Percentiles rank a stretch among this genome's conserved stretches.
These are phyloP conservation scores for Microbotryomycetes sp. DNA, from an alignment of 1,284 basidiomycete species.

Conservation along the genomic window DNA sequence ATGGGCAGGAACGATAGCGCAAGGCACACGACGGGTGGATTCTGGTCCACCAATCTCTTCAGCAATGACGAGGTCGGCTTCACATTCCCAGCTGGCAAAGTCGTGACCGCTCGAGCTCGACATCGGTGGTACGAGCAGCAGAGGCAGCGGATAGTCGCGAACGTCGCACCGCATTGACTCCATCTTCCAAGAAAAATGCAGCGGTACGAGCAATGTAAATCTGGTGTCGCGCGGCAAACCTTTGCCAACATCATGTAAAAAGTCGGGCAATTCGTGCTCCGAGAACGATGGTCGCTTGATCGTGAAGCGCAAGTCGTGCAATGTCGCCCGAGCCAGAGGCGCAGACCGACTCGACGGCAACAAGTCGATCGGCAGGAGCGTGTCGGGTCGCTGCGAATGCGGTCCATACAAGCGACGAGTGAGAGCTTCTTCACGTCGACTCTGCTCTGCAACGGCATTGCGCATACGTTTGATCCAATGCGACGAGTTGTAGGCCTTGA, in stretches of 20 bases:
- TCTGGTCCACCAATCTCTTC: constrained; percentile 74
- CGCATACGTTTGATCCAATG: constrained; percentile 62
- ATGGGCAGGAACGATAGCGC: constrained; percentile 54
- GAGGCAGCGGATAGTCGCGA: constrained; percentile 60
- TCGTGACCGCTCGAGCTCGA: constrained; percentile 33
- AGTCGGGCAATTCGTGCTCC: constrained; percentile 53
- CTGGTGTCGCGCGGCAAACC: constrained; percentile 63
- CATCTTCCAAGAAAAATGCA: constrained; percentile 68
- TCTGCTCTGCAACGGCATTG: constrained; percentile 44
- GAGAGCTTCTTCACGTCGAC: constrained; percentile 44
- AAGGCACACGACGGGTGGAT: constrained; percentile 66
- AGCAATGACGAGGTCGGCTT: constrained; percentile 75
- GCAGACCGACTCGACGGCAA: constrained; percentile 48
- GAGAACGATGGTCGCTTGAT: constrained; percentile 60
- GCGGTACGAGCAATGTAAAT: constrained; percentile 75
- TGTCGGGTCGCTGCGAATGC: constrained; percentile 12
- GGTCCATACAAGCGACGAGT: constrained; percentile 30
- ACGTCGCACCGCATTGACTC: constrained; percentile 57
- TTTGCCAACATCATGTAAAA: constrained; percentile 60
- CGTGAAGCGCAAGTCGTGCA: constrained; percentile 55
- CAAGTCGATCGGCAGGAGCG: constrained; percentile 46
- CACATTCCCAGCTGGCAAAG: constrained; percentile 51
- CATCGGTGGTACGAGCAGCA: constrained; percentile 45
- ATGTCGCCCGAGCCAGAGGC: constrained; percentile 65
- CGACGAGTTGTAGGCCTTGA: constrained; percentile 66